Evolutionary conservation across 495 filamentous ascomycete genomes (phyloP).

Genomic region (Penicillium pancosmium): DNA sequence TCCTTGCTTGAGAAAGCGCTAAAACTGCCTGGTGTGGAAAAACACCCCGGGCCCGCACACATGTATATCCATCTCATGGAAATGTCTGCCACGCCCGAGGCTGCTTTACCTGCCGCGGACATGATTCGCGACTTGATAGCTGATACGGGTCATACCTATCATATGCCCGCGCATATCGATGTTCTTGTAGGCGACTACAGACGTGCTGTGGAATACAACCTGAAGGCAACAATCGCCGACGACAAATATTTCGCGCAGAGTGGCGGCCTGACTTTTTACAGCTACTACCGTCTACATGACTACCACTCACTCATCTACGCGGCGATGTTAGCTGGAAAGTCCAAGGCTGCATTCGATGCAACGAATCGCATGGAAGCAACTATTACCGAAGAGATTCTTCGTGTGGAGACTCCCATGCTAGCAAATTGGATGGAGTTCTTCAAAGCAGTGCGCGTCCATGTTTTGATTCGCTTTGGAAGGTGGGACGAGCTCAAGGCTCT

Average conservation of each 20-base stretch:
- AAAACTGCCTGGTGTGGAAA: constrained; percentile 28
- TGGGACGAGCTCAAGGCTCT: constrained; percentile 59
- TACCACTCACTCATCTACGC: constrained; percentile 66
- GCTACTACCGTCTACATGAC: constrained; percentile 63
- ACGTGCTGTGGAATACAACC: constrained; percentile 58
- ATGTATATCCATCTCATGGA: constrained; percentile 72
- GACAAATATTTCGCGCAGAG: constrained; percentile 52
- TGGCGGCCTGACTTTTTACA: constrained; percentile 61
- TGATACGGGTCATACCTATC: constrained; percentile 63
- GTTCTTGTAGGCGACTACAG: constrained; percentile 65
- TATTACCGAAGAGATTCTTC: constrained; percentile 58
- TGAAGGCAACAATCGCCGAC: constrained; percentile 56
- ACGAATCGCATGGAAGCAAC: constrained; percentile 50
- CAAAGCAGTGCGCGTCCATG: constrained; percentile 59
- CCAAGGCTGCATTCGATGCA: constrained; percentile 54
- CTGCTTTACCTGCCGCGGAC: constrained; percentile 56
- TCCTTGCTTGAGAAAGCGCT: constrained; percentile 55
- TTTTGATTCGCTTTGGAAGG: constrained; percentile 65
- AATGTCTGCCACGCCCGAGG: constrained; percentile 63
- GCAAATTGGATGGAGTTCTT: constrained; percentile 69
- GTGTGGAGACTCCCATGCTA: constrained; percentile 62
- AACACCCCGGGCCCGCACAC: constrained; percentile 63
- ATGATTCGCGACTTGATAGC: constrained; percentile 60
- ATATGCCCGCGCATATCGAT: constrained; percentile 71
- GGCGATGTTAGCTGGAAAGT: constrained; percentile 66